These are phyloP conservation scores for Craterostigma plantagineum DNA, from an alignment of 257 asterid genomes.

Conservation along the genomic window DNA sequence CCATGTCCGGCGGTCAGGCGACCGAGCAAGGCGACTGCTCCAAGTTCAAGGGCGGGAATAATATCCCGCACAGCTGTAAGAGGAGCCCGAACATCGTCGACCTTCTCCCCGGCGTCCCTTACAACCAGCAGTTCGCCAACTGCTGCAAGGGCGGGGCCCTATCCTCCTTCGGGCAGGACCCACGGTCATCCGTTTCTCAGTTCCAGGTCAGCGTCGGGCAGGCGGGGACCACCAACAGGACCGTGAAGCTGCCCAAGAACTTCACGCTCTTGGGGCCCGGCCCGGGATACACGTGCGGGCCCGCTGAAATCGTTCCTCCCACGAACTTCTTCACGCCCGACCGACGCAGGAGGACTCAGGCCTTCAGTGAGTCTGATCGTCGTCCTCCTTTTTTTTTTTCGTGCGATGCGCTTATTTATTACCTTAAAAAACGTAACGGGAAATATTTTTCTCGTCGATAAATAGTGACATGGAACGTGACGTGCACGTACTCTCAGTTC, in stretches of 20 bases:
- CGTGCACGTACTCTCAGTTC: conserved; percentile 36
- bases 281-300: conserved; percentile 47
- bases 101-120: conserved; percentile 42
- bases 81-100: conserved; percentile 32
- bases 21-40: conserved; percentile 60
- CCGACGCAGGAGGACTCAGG: conserved; percentile 38
- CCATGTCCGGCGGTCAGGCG: conserved; percentile 35
- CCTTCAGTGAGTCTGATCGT: conserved; percentile 23
- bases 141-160: conserved; percentile 49
- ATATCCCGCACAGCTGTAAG: conserved; percentile 44
- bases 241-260: conserved; percentile 36
- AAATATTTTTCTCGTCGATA: neutral
- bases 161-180: conserved; percentile 37
- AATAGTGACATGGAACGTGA: conserved; percentile 45
- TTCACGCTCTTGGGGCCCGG: conserved; percentile 37
- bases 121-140: conserved; percentile 33
- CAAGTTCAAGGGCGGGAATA: conserved; percentile 31
- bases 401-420: neutral
- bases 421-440: neutral
- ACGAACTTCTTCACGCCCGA: conserved; percentile 34
- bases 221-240: conserved; percentile 39
- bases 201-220: conserved; percentile 44
- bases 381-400: too few species aligned
- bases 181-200: conserved; percentile 25
- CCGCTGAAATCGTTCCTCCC: conserved; percentile 41